Evolutionary conservation across 208 protist species (phyloP), one percentile per base, ranked within the genome.

Genomic region (Leishmania lainsoni): DNA sequence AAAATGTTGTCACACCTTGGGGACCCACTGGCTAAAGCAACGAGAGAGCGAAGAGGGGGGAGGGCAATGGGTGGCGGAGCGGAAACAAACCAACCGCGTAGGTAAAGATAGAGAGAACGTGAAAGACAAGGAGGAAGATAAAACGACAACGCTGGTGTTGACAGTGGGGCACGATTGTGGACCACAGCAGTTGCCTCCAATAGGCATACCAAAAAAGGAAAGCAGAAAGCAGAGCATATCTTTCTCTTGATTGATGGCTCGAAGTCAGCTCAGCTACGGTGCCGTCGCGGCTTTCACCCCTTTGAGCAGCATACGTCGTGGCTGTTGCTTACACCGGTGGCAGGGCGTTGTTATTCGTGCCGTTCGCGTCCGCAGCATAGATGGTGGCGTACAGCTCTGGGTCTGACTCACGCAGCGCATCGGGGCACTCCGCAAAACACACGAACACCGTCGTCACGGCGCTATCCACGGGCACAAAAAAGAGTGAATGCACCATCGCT

Each of bases 391-490:
- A 97, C 66, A 97, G 81, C 63, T 87, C 77, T 29, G 91, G 92
- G 63, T 93, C 84, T 5, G 89, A 94, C 66, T 88, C 81, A 49
- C 86, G 87, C 70, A 97, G 85, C n/a, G 85, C 91, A 70, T 96
- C 91, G 2, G 92, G 92, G 9, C 87, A 85, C 81, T 98, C 96
- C 14, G 93, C 95, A 75, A 96, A 97, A 83, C 95, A 97, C 29
- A 98, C 94, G 86, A 98, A 98, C 45, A 97, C 83, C 1, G 95
- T 96, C 29, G 91, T 91, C 61, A 96, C 89, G 5, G 90, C 88
- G 83, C 93, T 97, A 58, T 80, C 85, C 20, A 98, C 84, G 58
- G 89, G 76, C n/a, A 83, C 80, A 35, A 97, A 92, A 59, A 98
- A 83, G 74, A 97, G 78, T 8, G 71, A 20, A 42, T 91, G 87